Conservation (phyloP, 768 basidiomycete species). For the Boletus rubroflammeus region DNA sequence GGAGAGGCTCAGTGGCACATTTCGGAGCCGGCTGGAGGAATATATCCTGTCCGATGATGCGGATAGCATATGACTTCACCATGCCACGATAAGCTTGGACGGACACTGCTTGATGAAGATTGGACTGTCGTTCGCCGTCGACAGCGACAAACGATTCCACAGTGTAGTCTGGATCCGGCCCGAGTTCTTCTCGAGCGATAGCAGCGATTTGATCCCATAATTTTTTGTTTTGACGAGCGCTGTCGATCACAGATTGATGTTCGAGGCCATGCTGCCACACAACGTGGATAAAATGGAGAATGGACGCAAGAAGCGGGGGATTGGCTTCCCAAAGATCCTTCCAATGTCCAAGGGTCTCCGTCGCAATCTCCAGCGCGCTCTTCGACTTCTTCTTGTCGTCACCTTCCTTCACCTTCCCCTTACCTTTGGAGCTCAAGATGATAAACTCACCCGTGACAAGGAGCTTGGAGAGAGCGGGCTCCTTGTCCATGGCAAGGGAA, state of each 20-base stretch:
- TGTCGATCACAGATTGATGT: conserved; percentile 57
- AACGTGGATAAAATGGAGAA: conserved; percentile 71
- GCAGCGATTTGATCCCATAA: conserved; percentile 72
- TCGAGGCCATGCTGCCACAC: conserved; percentile 81
- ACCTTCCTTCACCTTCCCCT: conserved; percentile 26
- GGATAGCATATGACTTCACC: conserved; percentile 71
- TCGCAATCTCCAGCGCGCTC: conserved; percentile 68
- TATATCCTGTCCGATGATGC: conserved; percentile 73
- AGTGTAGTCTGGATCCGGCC: conserved; percentile 67
- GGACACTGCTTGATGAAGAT: conserved; percentile 58
- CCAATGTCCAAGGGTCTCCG: conserved; percentile 66
- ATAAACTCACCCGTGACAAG: conserved; percentile 75
- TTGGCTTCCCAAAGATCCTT: conserved; percentile 73
- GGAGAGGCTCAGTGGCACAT: conserved; percentile 31
- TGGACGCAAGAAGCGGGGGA: conserved; percentile 69
- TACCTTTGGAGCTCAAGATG: conserved; percentile 42
- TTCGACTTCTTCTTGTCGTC: conserved; percentile 34
- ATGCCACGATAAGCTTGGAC: conserved; percentile 65
- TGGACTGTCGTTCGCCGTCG: conserved; percentile 41
- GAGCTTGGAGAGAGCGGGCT: conserved; percentile 79
- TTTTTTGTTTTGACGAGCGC: conserved; percentile 49
- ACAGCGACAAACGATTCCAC: conserved; percentile 45
- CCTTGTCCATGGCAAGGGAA: conserved; percentile 74
- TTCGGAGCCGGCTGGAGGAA: conserved; percentile 51
- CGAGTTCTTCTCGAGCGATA: conserved; percentile 65